A percentile compares a stretch with the other conserved stretches of the same genome.
These are phyloP conservation scores for Microdochium trichocladiopsis DNA, from an alignment of 2,329 filamentous ascomycete genomes.

Conservation along the genomic window DNA sequence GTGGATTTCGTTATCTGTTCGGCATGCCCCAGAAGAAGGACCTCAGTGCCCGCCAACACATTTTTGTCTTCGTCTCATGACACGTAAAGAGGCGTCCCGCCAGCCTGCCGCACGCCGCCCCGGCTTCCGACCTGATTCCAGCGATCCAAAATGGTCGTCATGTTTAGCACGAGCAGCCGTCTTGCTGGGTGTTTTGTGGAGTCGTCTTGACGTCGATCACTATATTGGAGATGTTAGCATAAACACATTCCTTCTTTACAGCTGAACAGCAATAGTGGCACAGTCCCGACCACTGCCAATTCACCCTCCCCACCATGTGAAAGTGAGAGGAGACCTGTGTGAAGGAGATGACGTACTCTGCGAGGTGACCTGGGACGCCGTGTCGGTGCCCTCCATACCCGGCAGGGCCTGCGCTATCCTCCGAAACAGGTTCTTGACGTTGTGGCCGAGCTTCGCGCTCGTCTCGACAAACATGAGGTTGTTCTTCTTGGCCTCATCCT, in stretches of 20 bases:
- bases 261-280: too few relatives aligned
- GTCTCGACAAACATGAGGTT: slow-evolving; percentile 99
- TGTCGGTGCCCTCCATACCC: slow-evolving; percentile 90
- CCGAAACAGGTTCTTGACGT: slow-evolving; percentile 96
- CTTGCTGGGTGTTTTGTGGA: slow-evolving; percentile 60
- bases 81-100: not conserved
- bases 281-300: too few relatives aligned
- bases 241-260: too few relatives aligned
- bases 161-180: slow-evolving; percentile 61
- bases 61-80: not conserved
- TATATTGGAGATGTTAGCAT: slow-evolving; percentile 28
- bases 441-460: slow-evolving; percentile 94
- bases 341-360: slow-evolving; percentile 56
- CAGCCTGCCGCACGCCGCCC: not conserved
- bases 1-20: not conserved
- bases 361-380: slow-evolving; percentile 61
- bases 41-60: not conserved
- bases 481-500: slow-evolving; percentile 97
- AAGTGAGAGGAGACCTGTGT: too few relatives aligned
- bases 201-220: slow-evolving; percentile 94
- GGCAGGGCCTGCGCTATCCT: slow-evolving; percentile 96
- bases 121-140: not conserved
- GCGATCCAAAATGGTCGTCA: not conserved
- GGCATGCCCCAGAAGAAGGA: not conserved
- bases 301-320: too few relatives aligned